Evolutionary conservation across 805 yeast genomes (phyloP).

Genomic region (Ogataea siamensis): DNA sequence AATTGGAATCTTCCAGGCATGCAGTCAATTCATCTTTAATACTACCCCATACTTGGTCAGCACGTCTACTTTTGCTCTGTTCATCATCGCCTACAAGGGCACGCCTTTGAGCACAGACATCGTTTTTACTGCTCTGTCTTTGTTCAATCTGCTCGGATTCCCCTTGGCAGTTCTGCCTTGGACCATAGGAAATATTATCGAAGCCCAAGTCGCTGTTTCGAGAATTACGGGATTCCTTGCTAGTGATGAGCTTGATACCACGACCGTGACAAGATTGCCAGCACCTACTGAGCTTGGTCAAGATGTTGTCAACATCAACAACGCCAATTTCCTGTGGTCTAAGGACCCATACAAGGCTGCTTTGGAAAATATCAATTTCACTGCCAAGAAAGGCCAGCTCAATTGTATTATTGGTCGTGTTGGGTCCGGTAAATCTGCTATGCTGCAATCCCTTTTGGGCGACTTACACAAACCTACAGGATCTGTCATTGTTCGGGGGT

Average conservation of each 20-base stretch:
- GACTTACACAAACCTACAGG: constrained; percentile 79
- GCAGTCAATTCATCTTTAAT: constrained; percentile 73
- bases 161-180: constrained; percentile 92
- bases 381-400: constrained; percentile 70
- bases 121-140: constrained; percentile 85
- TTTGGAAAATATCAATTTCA: constrained; percentile 57
- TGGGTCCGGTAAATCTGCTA: constrained; percentile 86
- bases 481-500: constrained; percentile 66
- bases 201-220: constrained; percentile 78
- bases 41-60: constrained; percentile 88
- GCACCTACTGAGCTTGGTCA: constrained; percentile 59
- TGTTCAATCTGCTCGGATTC: constrained; percentile 85
- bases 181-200: constrained; percentile 82
- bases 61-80: constrained; percentile 83
- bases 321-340: constrained; percentile 78
- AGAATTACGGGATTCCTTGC: constrained; percentile 74
- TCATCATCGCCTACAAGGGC: constrained; percentile 48
- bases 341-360: constrained; percentile 72
- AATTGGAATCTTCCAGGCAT: constrained; percentile 71
- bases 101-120: constrained; percentile 81
- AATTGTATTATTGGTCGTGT: constrained; percentile 87
- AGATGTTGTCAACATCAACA: constrained; percentile 55
- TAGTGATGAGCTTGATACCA: constrained; percentile 78
- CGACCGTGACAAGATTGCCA: constrained; percentile 50
- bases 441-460: constrained; percentile 77